Conservation (phyloP, 192 early-diverging fungal species). For the Rhizoclosmatium globosum region DNA sequence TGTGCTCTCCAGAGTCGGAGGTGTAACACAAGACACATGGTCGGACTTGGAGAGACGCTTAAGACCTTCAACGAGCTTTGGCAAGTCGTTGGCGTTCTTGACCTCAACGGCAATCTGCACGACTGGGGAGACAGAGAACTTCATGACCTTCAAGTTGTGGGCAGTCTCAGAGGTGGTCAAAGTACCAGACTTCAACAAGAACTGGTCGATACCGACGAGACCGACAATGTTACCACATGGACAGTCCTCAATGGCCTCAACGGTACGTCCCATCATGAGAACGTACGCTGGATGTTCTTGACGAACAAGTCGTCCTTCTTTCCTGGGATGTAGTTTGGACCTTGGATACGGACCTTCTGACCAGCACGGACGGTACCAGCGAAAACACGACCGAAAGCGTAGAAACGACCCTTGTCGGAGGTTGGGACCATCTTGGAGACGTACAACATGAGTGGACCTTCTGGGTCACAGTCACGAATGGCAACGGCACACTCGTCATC, state of each 20-base stretch:
- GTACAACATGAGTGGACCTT: slow-evolving; percentile 97
- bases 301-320: slow-evolving; percentile 92
- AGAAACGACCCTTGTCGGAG: slow-evolving; percentile 99
- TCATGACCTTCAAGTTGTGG: slow-evolving; percentile 99
- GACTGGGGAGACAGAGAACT: slow-evolving; percentile 99
- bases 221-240: slow-evolving; percentile 95
- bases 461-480: slow-evolving; percentile 90
- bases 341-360: slow-evolving; percentile 99
- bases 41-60: slow-evolving; percentile 99
- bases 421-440: slow-evolving; percentile 99
- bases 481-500: slow-evolving; percentile 94
- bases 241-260: slow-evolving; percentile 98
- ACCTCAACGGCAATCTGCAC: slow-evolving; percentile 95
- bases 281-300: slow-evolving; percentile 98
- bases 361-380: slow-evolving; percentile 96
- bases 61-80: slow-evolving; percentile 99
- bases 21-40: slow-evolving; percentile 91
- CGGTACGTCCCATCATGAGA: slow-evolving; percentile 99
- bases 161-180: slow-evolving; percentile 93
- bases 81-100: slow-evolving; percentile 98
- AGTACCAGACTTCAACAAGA: slow-evolving; percentile 99
- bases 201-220: slow-evolving; percentile 99
- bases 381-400: slow-evolving; percentile 99
- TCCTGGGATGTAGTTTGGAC: slow-evolving; percentile 91
- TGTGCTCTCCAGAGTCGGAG: slow-evolving; percentile 94